These are phyloP conservation scores for Tylopilus sp. DNA, from an alignment of 768 basidiomycete genomes.

Conservation along the genomic window DNA sequence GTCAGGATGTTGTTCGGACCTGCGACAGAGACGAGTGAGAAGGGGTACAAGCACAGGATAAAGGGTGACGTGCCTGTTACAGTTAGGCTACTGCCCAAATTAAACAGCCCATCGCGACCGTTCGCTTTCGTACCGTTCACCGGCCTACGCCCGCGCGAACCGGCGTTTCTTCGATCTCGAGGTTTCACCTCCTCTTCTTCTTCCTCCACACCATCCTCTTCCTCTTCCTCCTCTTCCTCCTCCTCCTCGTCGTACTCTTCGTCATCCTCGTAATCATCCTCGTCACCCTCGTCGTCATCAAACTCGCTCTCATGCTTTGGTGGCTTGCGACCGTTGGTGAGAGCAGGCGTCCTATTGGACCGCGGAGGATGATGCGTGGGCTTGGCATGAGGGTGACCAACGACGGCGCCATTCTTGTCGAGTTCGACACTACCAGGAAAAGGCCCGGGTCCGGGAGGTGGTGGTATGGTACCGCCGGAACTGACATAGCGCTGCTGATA, in stretches of 20 bases:
- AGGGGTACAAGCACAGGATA: conserved; percentile 10
- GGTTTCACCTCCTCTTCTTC: conserved; percentile 50
- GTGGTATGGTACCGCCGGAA: conserved; percentile 84
- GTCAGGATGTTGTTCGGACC: conserved; percentile 94
- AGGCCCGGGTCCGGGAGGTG: conserved; percentile 94
- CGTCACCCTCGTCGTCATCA: conserved; percentile 61
- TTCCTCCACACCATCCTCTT: conserved; percentile 66
- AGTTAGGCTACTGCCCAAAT: conserved; percentile 78
- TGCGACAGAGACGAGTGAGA: conserved; percentile 31
- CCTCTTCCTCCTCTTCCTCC: conserved; percentile 69
- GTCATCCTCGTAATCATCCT: conserved; percentile 51
- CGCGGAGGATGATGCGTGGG: conserved; percentile 39
- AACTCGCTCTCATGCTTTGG: conserved; percentile 60
- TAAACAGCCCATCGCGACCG: conserved; percentile 67
- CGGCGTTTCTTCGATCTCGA: conserved; percentile 33
- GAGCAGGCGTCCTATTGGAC: conserved; percentile 32
- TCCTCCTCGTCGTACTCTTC: conserved; percentile 56
- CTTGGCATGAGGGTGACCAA: conserved; percentile 37
- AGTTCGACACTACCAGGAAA: conserved; percentile 98
- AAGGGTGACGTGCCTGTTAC: conserved; percentile 60
- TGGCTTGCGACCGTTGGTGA: conserved; percentile 38
- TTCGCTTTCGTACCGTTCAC: conserved; percentile 45
- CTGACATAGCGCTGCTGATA: conserved; percentile 94
- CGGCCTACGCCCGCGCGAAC: conserved; percentile 37
- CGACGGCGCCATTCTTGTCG: conserved; percentile 82